Evolutionary conservation across 257 asterid species (phyloP), one percentile per base, ranked within the genome.

Genomic region (Lantana camara): DNA sequence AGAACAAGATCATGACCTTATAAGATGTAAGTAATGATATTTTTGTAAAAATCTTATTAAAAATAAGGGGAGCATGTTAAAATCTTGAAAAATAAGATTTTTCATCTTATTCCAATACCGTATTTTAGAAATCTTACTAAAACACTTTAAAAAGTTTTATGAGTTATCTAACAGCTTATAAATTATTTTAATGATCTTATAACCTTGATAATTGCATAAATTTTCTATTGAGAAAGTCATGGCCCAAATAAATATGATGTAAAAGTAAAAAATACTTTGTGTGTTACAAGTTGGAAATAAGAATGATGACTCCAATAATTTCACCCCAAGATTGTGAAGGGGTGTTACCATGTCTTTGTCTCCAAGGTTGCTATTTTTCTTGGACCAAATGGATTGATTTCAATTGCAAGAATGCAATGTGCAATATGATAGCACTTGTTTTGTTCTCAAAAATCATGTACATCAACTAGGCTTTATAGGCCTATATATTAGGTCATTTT

Each of bases 301-400:
- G n/a, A 70, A 61, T 75, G 19, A 75, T 75, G 68, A 63, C 7
- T 60, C 52, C 57, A 75, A 70, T 68, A 55, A 66, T 47, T 57
- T 60, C 38, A 46, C 17, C 35, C 23, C 27, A 42, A 10, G 52
- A 46, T 64, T 17, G 70, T 59, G 73, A 62, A 66, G 69, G 69
- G 46, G 56, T 66, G 62, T 58, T 49, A 7, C 48, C 30, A 41
- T 76, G 49, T 57, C 81, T 76, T 67, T 62, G 74, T 72, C 75
- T 67, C 78, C 63, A 76, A 76, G 78, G 63, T 35, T 45, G 63
- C 76, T n/a, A 65, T 54, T 42, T 59, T 37, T 42, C 50, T n/a
- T 71, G 62, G 77, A 69, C 72, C 79, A 71, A 71, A 76, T 70
- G 74, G 48, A 67, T 55, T 70, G 4, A 71, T 38, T 54, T 21